Evolutionary conservation across 495 filamentous ascomycete genomes (phyloP).

Genomic region (Penicillium manginii): DNA sequence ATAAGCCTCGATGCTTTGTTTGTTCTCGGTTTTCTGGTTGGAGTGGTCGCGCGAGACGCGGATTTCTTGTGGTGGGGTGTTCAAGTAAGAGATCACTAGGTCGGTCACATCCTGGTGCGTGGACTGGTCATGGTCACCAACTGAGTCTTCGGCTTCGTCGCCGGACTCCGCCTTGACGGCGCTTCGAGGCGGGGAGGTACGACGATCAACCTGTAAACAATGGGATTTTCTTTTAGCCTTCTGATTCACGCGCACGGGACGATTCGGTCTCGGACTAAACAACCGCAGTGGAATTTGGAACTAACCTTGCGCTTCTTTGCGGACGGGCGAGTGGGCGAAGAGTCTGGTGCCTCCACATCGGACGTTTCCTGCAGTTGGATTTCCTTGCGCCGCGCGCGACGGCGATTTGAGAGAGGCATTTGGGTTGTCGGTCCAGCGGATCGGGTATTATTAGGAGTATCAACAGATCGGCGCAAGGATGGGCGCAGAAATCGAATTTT

Average conservation of each 20-base stretch:
- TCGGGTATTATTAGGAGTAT: neutral
- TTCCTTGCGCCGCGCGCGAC: slow-evolving; percentile 56
- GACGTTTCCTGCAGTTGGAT: slow-evolving; percentile 51
- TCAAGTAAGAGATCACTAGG: slow-evolving; percentile 71
- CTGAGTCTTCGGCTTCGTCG: slow-evolving; percentile 47
- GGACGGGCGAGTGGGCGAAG: slow-evolving; percentile 71
- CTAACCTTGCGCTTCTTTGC: slow-evolving; percentile 78
- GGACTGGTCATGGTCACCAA: slow-evolving; percentile 55
- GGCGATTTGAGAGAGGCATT: slow-evolving; percentile 57
- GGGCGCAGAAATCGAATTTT: slow-evolving; percentile 6
- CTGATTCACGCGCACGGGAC: slow-evolving; percentile 6
- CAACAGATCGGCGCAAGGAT: neutral
- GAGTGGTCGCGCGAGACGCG: slow-evolving; percentile 75
- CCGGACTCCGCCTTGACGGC: slow-evolving; percentile 41
- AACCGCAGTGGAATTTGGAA: slow-evolving; percentile 9
- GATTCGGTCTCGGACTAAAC: slow-evolving; percentile 15
- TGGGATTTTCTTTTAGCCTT: slow-evolving; percentile 7
- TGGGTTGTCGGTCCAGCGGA: slow-evolving; percentile 5
- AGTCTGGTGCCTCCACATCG: slow-evolving; percentile 59
- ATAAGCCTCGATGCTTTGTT: slow-evolving; percentile 79
- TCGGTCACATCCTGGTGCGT: slow-evolving; percentile 70
- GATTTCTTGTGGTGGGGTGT: slow-evolving; percentile 59
- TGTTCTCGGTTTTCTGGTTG: slow-evolving; percentile 72
- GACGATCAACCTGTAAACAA: slow-evolving; percentile 40
- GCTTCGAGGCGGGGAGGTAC: slow-evolving; percentile 32